Evolutionary conservation across 371 early-diverging fungal species (phyloP), one percentile per base, ranked within the genome.

Genomic region (Lichtheimia hyalospora): DNA sequence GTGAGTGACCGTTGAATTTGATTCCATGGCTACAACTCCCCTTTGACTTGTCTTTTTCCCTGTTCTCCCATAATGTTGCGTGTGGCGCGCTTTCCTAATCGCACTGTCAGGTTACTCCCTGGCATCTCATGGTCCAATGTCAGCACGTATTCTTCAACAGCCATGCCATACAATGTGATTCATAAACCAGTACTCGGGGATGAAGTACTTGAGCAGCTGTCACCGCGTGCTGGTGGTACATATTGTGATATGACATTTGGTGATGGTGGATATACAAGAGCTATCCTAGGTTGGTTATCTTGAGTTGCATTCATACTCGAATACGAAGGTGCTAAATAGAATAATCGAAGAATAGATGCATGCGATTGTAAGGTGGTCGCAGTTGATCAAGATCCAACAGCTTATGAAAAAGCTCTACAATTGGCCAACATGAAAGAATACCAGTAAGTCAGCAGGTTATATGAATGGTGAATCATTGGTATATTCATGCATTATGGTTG

Each of bases 191-290:
- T 77, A 12, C 48, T 81, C 62, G 58, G 75, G 24, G 54, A 58
- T 1, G 62, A 77, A 51, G 78, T 75, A 0, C 20, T 81, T 3
- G 43, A 59, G 2, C 60, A 69, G 25, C 57, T 81, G 24, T 24
- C 67, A 23, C 78, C 81, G 7, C 54, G 64, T 34, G 15, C 66
- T 4, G 79, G 76, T 14, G 71, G 60, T 5, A 53, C 69, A 5
- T 84, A 82, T 21, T 75, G 81, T 46, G 92, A 89, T 61, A 74
- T 83, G 28, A 89, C 90, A 3, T 91, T 89, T 75, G 92, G 92
- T n/a, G 81, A 81, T 52, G 90, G 92, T 28, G 87, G 89, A 6
- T 86, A 89, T 60, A 86, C 90, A 15, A 66, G 74, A 55, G 82
- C 81, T 2, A 61, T 91, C 18, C 74, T 91, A 10, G 85, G 79